Conservation (phyloP, 2,329 filamentous ascomycete genomes). For the Dichotomopilus funicola region DNA sequence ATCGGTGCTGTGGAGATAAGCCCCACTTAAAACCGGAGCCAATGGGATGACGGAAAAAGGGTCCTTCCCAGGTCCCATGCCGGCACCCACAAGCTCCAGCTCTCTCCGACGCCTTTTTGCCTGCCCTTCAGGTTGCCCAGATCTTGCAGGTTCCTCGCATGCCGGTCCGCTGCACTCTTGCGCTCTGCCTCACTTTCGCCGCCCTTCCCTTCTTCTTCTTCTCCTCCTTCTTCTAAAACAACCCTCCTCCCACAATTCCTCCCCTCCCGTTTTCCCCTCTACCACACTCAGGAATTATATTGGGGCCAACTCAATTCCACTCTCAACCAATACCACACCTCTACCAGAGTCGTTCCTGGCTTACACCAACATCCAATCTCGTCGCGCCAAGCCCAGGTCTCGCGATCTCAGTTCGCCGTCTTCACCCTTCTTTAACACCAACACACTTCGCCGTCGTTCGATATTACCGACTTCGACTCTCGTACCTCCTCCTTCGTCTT, state of each 20-base stretch:
- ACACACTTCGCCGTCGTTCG: conserved; percentile 4
- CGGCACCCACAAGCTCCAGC: conserved; percentile 18
- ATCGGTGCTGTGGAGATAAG: background rate
- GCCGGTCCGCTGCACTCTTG: conserved; percentile 9
- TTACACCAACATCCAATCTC: conserved; percentile 10
- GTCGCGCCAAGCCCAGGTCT: conserved; percentile 8
- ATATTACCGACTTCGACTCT: background rate
- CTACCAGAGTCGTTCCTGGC: conserved; percentile 1
- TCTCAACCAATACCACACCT: background rate
- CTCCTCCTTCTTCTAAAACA: conserved; percentile 5
- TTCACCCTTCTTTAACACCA: background rate
- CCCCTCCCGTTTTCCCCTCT: conserved; percentile 24
- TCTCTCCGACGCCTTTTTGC: conserved; percentile 21
- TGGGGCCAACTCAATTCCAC: background rate
- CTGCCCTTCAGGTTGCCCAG: conserved; percentile 17
- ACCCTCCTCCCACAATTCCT: too few relatives aligned
- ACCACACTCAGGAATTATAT: background rate
- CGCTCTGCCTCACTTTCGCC: conserved; percentile 20
- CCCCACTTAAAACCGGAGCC: conserved; percentile 11
- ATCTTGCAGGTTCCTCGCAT: conserved; percentile 21
- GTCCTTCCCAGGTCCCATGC: conserved; percentile 8
- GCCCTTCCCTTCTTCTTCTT: conserved; percentile 20
- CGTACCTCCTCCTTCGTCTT: conserved; percentile 11
- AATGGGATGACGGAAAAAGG: conserved; percentile 15
- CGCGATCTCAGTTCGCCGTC: background rate